A percentile compares a stretch with the other conserved stretches of the same genome.
Evolutionary conservation across 257 asterid genomes (phyloP).

Genomic region (Nicotiana tomentosiformis): DNA sequence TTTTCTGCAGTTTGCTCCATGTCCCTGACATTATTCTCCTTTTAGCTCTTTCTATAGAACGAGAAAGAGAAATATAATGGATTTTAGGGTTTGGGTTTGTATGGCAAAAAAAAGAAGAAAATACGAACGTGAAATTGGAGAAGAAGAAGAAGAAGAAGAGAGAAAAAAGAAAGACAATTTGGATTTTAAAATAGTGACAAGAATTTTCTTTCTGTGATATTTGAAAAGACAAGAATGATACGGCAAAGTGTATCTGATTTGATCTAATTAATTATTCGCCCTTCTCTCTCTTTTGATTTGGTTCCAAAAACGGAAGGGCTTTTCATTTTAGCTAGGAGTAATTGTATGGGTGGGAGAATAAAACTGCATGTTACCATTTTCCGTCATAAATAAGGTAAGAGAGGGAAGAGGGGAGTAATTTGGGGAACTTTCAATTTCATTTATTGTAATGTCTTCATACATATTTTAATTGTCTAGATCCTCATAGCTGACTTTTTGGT

Average conservation of each 20-base stretch:
- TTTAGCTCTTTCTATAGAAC: background rate
- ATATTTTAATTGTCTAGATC: background rate
- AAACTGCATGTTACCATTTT: background rate
- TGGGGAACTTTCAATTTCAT: background rate
- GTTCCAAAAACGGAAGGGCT: background rate
- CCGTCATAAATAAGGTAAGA: background rate
- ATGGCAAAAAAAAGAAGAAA: background rate
- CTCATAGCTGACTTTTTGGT: background rate
- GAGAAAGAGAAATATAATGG: background rate
- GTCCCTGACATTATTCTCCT: constrained; percentile 17
- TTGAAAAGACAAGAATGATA: background rate
- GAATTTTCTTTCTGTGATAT: background rate
- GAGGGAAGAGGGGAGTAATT: background rate
- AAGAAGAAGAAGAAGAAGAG: background rate
- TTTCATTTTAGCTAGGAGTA: background rate
- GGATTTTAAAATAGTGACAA: background rate
- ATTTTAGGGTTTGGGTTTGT: background rate
- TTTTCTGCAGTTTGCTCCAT: constrained; percentile 31
- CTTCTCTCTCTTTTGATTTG: background rate
- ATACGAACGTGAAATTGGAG: background rate
- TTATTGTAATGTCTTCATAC: background rate
- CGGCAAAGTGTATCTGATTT: background rate
- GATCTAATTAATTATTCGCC: background rate
- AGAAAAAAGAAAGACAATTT: background rate
- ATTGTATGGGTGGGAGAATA: background rate